These are phyloP conservation scores for Cladophialophora yegresii DNA, from an alignment of 2,329 filamentous ascomycete genomes.

Conservation along the genomic window DNA sequence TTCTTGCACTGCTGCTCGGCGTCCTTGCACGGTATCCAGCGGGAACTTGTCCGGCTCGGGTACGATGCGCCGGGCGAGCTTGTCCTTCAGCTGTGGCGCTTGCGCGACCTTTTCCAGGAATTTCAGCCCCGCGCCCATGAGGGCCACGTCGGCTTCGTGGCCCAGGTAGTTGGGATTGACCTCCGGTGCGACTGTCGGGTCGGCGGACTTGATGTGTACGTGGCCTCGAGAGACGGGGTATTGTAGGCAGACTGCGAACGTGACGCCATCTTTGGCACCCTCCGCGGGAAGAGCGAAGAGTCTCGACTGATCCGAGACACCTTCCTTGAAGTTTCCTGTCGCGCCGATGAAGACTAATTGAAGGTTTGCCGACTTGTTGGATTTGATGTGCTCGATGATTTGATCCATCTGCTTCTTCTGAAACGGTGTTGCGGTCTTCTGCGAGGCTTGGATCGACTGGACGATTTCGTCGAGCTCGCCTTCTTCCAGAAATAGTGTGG, in stretches of 20 bases:
- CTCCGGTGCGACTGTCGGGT: slow-evolving; percentile 42
- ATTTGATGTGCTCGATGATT: slow-evolving; percentile 41
- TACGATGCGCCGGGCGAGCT: slow-evolving; percentile 23
- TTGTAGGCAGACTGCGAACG: slow-evolving; percentile 53
- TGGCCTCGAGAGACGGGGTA: slow-evolving; percentile 55
- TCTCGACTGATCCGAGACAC: slow-evolving; percentile 49
- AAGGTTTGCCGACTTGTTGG: slow-evolving; percentile 43
- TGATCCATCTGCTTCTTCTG: slow-evolving; percentile 43
- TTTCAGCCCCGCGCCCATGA: slow-evolving; percentile 40
- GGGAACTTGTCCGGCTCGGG: slow-evolving; percentile 21
- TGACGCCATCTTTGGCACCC: slow-evolving; percentile 52
- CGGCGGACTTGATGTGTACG: slow-evolving; percentile 47
- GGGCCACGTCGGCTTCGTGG: slow-evolving; percentile 47
- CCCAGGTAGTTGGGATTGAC: slow-evolving; percentile 52
- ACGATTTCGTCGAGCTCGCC: slow-evolving; percentile 41
- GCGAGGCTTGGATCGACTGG: slow-evolving; percentile 38
- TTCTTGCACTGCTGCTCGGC: slow-evolving; percentile 22
- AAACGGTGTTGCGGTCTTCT: slow-evolving; percentile 38
- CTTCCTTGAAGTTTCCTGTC: slow-evolving; percentile 39
- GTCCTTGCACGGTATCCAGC: slow-evolving; percentile 19
- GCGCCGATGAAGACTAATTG: slow-evolving; percentile 42
- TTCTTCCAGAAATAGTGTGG: slow-evolving; percentile 40
- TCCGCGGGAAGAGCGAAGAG: slow-evolving; percentile 41
- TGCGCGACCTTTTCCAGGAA: slow-evolving; percentile 23
- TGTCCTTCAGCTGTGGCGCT: slow-evolving; percentile 22